Base-by-base conservation (phyloP, 257 asterid species). In the Solanum sejunctum region DNA sequence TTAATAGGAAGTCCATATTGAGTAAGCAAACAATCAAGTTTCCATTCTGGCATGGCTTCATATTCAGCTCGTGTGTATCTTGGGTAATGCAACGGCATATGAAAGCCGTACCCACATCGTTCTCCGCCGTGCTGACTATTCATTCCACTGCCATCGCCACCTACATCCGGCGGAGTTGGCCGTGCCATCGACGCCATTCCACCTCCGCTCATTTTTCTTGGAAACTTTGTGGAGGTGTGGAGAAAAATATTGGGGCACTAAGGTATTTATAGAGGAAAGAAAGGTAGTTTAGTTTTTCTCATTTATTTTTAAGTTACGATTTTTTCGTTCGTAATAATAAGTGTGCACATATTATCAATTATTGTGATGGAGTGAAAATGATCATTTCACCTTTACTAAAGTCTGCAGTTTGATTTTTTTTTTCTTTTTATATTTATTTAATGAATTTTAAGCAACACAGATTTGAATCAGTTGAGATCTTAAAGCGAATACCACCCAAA, bases 111-210 rank as follows among this genome's bases (percentile, higher is more conserved):
- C 4, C 88, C 92, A 15, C 91, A 88, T 12, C 89, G 84, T 17
- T 90, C 93, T 39, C 83, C 84, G 20, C 78, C 83, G 9, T 83
- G 67, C 80, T 58, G 75, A 17, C 73, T 26, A 10, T 36, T 77
- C 32, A 36, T 13, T 73, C 72, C 86, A 12, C 79, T 88, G 8
- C 84, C 84, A n/a, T 60, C 85, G 6, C 51, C 87, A 3, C 84
- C 89, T 1, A 86, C 52, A 4, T 77, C 85, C 0, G 87, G 54
- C 3, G 87, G 49, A 13, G 86, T 79, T 66, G 85, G 88, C 83
- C 87, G 88, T 60, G 92, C 56, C 26, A 92, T 84, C 47, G 95
- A 88, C 83, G 85, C 93, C 90, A 87, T 87, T 47, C 79, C 85
- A 28, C 88, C 89, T 47, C 73, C 64, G 10, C 87, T 83, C 86